Percentiles rank a stretch among this genome's conserved stretches.
phyloP scores from a whole-genome alignment of 2,329 filamentous ascomycete genomes.

The Hypoxylon sp. region DNA sequence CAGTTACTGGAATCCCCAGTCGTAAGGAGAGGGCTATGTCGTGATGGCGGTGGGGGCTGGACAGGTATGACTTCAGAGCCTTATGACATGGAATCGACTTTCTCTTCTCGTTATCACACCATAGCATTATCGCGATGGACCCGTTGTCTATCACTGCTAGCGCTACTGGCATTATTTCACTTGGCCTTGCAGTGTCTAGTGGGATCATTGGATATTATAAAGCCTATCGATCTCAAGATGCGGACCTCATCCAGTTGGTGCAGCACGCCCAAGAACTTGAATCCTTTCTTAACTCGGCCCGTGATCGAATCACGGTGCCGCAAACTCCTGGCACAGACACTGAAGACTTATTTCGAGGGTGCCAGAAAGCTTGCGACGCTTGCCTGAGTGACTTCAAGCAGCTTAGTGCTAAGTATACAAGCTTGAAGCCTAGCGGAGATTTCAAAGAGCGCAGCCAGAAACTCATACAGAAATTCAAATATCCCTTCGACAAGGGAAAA shows the following conservation, averaged over 20 bases:
- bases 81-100: no score
- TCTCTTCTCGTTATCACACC: not conserved
- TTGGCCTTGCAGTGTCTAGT: slow-evolving; percentile 12
- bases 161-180: slow-evolving; percentile 26
- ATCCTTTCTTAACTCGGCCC: slow-evolving; percentile 12
- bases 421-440: not conserved
- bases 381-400: slow-evolving; percentile 30
- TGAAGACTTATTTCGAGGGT: slow-evolving; percentile 8
- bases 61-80: no score
- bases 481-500: slow-evolving; percentile 27
- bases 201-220: slow-evolving; percentile 29
- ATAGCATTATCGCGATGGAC: slow-evolving; percentile 16
- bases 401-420: slow-evolving; percentile 19
- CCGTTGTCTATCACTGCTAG: slow-evolving; percentile 22
- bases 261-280: slow-evolving; percentile 25
- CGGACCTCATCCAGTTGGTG: slow-evolving; percentile 17
- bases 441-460: slow-evolving; percentile 4
- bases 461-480: slow-evolving; percentile 7
- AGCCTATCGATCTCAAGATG: slow-evolving; percentile 20
- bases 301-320: not conserved
- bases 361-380: slow-evolving; percentile 22
- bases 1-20: no score
- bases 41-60: no score
- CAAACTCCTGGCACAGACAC: not conserved
- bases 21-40: no score